Evolutionary conservation across 148 eudicot species (phyloP).

Genomic region (Persicaria maculosa): DNA sequence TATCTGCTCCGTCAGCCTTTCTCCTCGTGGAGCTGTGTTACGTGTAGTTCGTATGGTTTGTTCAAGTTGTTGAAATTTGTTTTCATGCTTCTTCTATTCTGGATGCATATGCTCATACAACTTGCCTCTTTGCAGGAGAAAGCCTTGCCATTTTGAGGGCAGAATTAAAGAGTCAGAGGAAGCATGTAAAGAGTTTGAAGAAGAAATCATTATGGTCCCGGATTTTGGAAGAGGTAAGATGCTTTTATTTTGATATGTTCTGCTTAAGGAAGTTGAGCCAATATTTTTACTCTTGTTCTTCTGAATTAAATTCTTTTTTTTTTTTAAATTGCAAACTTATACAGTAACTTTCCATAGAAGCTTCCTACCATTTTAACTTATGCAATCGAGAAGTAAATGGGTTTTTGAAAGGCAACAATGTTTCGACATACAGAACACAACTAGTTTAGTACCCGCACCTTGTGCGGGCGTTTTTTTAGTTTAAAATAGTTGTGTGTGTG

Average conservation of each 20-base stretch:
- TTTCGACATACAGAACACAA: not conserved
- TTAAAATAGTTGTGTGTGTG: too few species aligned
- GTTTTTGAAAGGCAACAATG: not conserved
- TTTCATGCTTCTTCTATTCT: not conserved
- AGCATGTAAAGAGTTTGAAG: constrained; percentile 82
- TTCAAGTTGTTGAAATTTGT: not conserved
- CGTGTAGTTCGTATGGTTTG: not conserved
- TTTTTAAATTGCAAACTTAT: not conserved
- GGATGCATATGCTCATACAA: not conserved
- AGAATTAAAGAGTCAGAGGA: constrained; percentile 94
- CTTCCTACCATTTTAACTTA: not conserved
- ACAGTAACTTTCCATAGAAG: not conserved
- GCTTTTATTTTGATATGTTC: not conserved
- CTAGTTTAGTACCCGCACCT: too few species aligned
- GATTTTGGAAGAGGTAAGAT: constrained; percentile 88
- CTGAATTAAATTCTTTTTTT: not conserved
- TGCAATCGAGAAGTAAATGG: not conserved
- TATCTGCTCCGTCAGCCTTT: not conserved
- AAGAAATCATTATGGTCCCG: constrained; percentile 94
- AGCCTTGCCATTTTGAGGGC: constrained; percentile 76
- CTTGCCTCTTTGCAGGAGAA: constrained; percentile 50
- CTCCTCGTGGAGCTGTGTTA: not conserved
- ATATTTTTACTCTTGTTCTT: not conserved
- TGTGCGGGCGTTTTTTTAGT: too few species aligned
- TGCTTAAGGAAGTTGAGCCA: not conserved